Percentiles rank a stretch among this genome's conserved stretches.
phyloP scores from a whole-genome alignment of 495 filamentous ascomycete genomes.

The Aspergillus campestris region DNA sequence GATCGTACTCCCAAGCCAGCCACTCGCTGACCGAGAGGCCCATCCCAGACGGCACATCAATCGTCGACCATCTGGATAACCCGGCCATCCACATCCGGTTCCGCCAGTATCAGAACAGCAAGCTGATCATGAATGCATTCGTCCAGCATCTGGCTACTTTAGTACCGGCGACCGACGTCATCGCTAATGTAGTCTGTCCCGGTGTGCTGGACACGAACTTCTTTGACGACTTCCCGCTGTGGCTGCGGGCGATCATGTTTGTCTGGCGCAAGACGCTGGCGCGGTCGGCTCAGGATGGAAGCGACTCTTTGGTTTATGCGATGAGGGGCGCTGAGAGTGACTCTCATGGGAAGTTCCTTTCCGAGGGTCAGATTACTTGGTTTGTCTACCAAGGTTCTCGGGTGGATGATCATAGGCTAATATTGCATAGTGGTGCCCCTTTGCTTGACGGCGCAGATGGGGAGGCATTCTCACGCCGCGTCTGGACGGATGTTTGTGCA shows the following conservation, averaged over 20 bases:
- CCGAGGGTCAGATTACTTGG: no score
- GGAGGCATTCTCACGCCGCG: no score
- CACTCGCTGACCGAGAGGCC: conserved; percentile 6
- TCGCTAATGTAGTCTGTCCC: conserved; percentile 22
- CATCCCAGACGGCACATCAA: conserved; percentile 1
- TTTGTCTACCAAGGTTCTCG: no score
- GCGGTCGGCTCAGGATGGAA: conserved; percentile 6
- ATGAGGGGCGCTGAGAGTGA: conserved; percentile 10
- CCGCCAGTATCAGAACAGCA: conserved; percentile 16
- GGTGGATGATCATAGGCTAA: no score
- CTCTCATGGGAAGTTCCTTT: conserved; percentile 19
- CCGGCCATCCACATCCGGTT: not conserved
- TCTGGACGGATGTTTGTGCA: no score
- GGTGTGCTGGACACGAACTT: conserved; percentile 16
- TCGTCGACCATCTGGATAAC: conserved; percentile 16
- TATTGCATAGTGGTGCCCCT: no score
- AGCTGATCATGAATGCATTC: conserved; percentile 20
- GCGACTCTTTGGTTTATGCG: conserved; percentile 10
- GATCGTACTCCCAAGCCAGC: conserved; percentile 12
- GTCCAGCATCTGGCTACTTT: conserved; percentile 10
- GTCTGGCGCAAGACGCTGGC: conserved; percentile 4
- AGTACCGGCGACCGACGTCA: conserved; percentile 12
- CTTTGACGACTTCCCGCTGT: conserved; percentile 3
- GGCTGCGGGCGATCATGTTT: conserved; percentile 9
- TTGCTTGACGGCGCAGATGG: no score